Base-by-base conservation (phyloP, 345 rosid species). In the Excoecaria cochinchinensis region DNA sequence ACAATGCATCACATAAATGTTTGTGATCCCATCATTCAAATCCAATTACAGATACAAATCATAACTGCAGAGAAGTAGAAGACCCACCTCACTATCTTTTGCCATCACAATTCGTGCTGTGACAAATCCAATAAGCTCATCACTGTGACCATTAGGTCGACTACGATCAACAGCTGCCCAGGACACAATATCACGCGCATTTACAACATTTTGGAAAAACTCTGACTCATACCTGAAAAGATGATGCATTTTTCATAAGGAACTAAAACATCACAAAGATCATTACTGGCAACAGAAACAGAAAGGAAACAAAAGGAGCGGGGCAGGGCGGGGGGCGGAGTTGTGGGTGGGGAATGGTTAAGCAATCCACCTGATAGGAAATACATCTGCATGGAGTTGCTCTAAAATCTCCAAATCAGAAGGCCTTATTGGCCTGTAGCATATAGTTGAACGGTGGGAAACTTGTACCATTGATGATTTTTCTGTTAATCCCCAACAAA, bases 81-180 rank as follows among this genome's bases (percentile, higher is more conserved):
- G 71, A 83, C 90, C 74, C 76, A 91, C 99, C 92, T 92, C 99
- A 81, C 92, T 92, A 59, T 92, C 95, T 84, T 77, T 91, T 64
- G 96, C 93, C 81, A 76, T 80, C 63, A 87, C 89, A 58, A 89
- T 82, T 67, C 91, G 81, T 68, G 95, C 97, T 73, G 99, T 92
- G 66, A 95, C 91, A 81, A 95, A 95, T 74, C 99, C 99, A 85
- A 95, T 87, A 72, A 92, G 90, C 82, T 91, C 97, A 63, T 95
- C 94, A 69, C 83, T 80, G 24, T 76, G 77, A 79, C 87, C 95
- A 80, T 91, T 82, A 57, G 91, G 89, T 39, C 90, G 89, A 79
- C 86, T 86, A 62, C 91, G 85, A 78, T 95, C 97, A 78, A 91
- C 88, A 72, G 97, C 99, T 82, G 90, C 99, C 97, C 97, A 95